Evolutionary conservation across 2,329 filamentous ascomycete genomes (phyloP).

Genomic region (Arthroderma sp.): DNA sequence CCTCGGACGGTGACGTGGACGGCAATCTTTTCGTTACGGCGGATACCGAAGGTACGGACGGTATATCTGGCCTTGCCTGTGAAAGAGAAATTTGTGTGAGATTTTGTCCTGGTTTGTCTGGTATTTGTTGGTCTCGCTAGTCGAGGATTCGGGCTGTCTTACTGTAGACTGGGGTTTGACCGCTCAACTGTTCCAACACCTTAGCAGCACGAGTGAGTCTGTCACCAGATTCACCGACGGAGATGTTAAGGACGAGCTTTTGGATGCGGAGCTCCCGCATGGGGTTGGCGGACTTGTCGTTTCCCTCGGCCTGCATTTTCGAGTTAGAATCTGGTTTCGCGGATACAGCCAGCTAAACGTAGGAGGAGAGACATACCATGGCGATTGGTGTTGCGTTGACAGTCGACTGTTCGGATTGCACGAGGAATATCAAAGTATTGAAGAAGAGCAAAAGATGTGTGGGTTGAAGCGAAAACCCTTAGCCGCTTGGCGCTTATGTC

Average conservation of each 20-base stretch:
- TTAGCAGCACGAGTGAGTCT: slow-evolving; percentile 99
- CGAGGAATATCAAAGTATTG: no score
- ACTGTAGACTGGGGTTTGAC: slow-evolving; percentile 99
- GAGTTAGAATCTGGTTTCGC: neutral
- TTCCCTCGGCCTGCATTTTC: slow-evolving; percentile 49
- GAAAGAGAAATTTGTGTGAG: slow-evolving; percentile 9
- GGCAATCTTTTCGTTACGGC: slow-evolving; percentile 99
- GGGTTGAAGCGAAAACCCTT: slow-evolving; percentile 26
- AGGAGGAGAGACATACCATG: slow-evolving; percentile 31
- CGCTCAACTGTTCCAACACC: slow-evolving; percentile 97
- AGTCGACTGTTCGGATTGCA: neutral
- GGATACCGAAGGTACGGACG: slow-evolving; percentile 99
- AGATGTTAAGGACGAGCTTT: slow-evolving; percentile 99
- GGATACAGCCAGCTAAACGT: neutral
- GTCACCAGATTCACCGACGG: slow-evolving; percentile 99
- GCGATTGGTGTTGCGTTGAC: slow-evolving; percentile 26
- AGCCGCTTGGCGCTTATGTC: slow-evolving; percentile 19
- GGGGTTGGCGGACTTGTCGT: slow-evolving; percentile 80
- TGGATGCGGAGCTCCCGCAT: slow-evolving; percentile 99
- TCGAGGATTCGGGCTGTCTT: slow-evolving; percentile 29
- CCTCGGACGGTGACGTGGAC: slow-evolving; percentile 99
- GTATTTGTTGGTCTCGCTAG: slow-evolving; percentile 1
- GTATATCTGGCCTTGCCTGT: slow-evolving; percentile 99
- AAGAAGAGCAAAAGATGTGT: slow-evolving; percentile 7
- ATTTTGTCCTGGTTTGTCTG: neutral